Evolutionary conservation across 1,284 basidiomycete species (phyloP), one percentile per base, ranked within the genome.

Genomic region (Cystobasidium pallidum): DNA sequence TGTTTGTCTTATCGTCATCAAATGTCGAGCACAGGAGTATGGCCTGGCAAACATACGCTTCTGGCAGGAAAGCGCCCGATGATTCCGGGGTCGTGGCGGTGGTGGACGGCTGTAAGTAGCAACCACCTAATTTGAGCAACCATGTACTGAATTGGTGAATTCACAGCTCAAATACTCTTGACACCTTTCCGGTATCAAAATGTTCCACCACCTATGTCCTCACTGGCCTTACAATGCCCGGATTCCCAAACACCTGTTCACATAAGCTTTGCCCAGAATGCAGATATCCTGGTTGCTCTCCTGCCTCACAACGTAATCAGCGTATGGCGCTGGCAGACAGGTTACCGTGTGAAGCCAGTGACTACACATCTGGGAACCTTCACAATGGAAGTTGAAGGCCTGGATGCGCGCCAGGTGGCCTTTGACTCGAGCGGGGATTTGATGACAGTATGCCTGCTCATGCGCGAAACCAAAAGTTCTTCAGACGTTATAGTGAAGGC

Each of bases 151-250:
- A 43, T 21, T 39, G 41, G 55, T 24, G 11, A 32, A 34, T 15
- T 32, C 21, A 10, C 11, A 94, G 89, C 86, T 1, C 84, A 84
- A n/a, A 82, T 92, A 58, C 86, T 94, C 2, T 82, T 98, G 52
- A 99, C 95, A 0, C 91, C 95, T 3, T 98, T 99, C 84, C 86
- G 94, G 41, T 87, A 88, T 2, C 92, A 96, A 82, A 97, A 95
- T 79, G 86, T 95, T 0, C 95, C 95, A 3, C 95, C 95, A 21
- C 96, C 95, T 0, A 96, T 98, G 94, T 90, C 89, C 0, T 89
- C 92, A 0, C 85, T 62, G 17, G 32, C 41, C 32, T 21, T 68
- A 8, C 43, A 30, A 52, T 32, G 39, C 10, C 26, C 66, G 4
- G 13, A 34, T 10, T 49, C 36, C 17, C 81, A 74, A 77, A 79